Conservation (phyloP, 2,329 filamentous ascomycete species). For the Colletotrichum orchidophilum region DNA sequence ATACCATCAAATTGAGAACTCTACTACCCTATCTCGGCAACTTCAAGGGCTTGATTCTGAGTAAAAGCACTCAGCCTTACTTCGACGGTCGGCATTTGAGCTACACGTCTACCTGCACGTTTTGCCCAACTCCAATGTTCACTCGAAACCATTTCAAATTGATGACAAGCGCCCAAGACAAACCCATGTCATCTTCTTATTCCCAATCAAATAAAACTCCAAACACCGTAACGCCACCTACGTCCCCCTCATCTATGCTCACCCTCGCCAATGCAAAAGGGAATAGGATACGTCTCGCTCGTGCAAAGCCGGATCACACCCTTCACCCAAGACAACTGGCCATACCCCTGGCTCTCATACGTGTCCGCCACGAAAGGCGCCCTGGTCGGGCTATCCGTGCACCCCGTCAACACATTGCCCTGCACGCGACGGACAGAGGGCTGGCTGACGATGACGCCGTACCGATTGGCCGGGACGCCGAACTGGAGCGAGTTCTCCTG, state of each 20-base stretch:
- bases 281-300: constrained; percentile 45
- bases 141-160: too few species aligned
- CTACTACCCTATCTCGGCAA: too few species aligned
- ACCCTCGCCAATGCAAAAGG: constrained; percentile 48
- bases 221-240: neutral
- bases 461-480: constrained; percentile 45
- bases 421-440: constrained; percentile 42
- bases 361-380: constrained; percentile 44
- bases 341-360: constrained; percentile 44
- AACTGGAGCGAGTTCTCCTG: constrained; percentile 43
- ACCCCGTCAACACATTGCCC: constrained; percentile 45
- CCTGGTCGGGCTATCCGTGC: constrained; percentile 41
- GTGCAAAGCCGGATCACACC: constrained; percentile 49
- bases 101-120: too few species aligned
- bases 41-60: too few species aligned
- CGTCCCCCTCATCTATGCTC: neutral
- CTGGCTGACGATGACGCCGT: constrained; percentile 51
- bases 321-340: constrained; percentile 48
- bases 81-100: too few species aligned
- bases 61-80: too few species aligned
- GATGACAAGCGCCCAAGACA: too few species aligned
- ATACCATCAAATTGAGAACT: too few species aligned
- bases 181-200: too few species aligned
- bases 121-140: too few species aligned
- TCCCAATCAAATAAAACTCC: neutral